Evolutionary conservation across 768 basidiomycete genomes (phyloP).

Genomic region (Coprinopsis sp.): DNA sequence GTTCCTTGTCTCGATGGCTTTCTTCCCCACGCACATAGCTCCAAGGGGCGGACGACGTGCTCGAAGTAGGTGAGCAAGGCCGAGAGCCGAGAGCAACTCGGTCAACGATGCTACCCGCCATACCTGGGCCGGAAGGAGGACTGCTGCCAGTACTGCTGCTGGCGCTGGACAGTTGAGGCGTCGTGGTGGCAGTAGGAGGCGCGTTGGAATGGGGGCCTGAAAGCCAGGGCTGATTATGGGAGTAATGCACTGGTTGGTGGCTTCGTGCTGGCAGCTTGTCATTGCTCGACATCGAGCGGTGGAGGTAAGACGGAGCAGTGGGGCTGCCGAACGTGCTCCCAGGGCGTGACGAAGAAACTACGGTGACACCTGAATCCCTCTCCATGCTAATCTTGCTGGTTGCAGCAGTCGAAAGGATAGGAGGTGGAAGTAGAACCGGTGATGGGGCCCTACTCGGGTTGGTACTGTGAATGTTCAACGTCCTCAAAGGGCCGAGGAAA

Average conservation of each 20-base stretch:
- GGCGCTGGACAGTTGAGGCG: constrained; percentile 61
- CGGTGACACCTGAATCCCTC: constrained; percentile 10
- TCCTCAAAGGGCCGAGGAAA: constrained; percentile 73
- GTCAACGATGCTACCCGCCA: constrained; percentile 12
- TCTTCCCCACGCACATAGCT: constrained; percentile 22
- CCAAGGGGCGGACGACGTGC: constrained; percentile 32
- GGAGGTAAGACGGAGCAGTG: constrained; percentile 12
- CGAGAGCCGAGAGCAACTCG: constrained; percentile 56
- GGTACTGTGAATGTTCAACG: constrained; percentile 69
- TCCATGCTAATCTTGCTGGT: neutral
- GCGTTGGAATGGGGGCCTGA: constrained; percentile 11
- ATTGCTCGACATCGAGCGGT: neutral
- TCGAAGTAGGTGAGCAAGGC: neutral
- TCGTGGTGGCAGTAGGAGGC: constrained; percentile 35
- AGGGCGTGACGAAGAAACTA: constrained; percentile 17
- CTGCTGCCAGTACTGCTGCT: constrained; percentile 63
- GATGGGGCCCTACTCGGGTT: constrained; percentile 69
- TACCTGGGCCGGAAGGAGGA: constrained; percentile 26
- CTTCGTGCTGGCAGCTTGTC: neutral
- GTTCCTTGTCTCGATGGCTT: constrained; percentile 18
- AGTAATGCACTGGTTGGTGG: too few relatives aligned
- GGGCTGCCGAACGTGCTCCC: constrained; percentile 28
- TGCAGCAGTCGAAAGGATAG: neutral
- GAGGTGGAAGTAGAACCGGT: constrained; percentile 59
- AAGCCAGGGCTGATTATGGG: neutral